Evolutionary conservation across 2,329 filamentous ascomycete species (phyloP), one percentile per base, ranked within the genome.

Genomic region (Fusarium stilboides): DNA sequence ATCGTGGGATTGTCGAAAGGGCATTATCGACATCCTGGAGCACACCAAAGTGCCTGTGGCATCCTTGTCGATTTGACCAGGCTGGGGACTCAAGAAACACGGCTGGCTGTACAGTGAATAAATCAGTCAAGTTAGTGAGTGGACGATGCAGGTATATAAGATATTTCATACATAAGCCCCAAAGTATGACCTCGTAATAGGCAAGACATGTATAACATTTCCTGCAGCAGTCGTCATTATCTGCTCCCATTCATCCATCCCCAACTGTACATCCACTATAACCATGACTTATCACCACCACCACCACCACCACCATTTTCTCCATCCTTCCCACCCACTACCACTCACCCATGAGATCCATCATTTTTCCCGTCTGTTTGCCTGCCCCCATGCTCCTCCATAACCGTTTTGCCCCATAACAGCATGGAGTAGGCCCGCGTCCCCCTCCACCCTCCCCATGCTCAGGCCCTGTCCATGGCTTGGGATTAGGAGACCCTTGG

Each of bases 361-460:
- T 65, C 60, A 49, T 62, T 56, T 62, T 62, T 40, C 50, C 33
- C 59, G 54, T 47, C 47, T 36, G 20, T 43, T 58, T 69, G 67
- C 62, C 57, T 69, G 62, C 66, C 62, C 63, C 57, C 62, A 58
- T 69, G 53, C 37, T 57, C 26, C 60, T 65, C 62, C 53, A 65
- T 65, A 52, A 39, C 61, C 37, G 36, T 54, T 51, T 49, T 57
- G 62, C 62, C 57, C 67, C 67, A 44, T 69, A 70, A 43, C 43
- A 57, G 26, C 66, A 68, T 67, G 66, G 46, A 65, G 49, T 49
- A 62, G 40, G 20, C 40, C 40, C 28, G 26, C 37, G 50, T 31
- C 15, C 20, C 49, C 56, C 61, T 59, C 45, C 20, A 39, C 52
- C 37, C 39, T 37, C 24, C 62, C 54, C 54, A 65, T 60, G 60